These are phyloP conservation scores for Craspedostauros australis DNA, from an alignment of 108 stramenopile species.

Conservation along the genomic window DNA sequence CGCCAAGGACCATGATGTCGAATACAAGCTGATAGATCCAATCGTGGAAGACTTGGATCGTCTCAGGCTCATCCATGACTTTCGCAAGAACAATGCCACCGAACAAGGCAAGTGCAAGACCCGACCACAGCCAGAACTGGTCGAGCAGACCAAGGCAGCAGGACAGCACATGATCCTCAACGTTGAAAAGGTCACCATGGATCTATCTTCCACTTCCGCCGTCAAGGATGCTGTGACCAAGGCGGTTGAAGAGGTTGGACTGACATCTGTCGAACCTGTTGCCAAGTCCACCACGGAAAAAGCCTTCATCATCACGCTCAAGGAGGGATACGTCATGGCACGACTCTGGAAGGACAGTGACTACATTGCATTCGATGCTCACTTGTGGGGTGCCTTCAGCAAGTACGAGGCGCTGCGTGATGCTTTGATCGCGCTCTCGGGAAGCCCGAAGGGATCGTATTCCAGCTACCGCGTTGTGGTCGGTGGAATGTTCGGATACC, in stretches of 20 bases:
- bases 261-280: neutral
- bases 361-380: constrained; percentile 59
- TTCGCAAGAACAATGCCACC: constrained; percentile 39
- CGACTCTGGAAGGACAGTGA: constrained; percentile 41
- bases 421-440: constrained; percentile 19
- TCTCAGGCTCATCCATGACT: constrained; percentile 47
- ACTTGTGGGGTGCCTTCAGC: constrained; percentile 34
- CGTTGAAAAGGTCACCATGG: constrained; percentile 29
- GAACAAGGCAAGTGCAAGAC: constrained; percentile 11
- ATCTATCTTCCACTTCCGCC: neutral
- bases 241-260: constrained; percentile 1
- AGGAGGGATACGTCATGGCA: constrained; percentile 55
- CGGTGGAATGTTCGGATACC: constrained; percentile 74
- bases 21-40: neutral
- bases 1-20: constrained; percentile 20
- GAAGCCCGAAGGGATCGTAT: constrained; percentile 6
- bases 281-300: neutral
- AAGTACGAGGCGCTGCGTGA: constrained; percentile 11
- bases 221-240: neutral
- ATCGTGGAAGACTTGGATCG: constrained; percentile 31
- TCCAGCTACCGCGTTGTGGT: constrained; percentile 62
- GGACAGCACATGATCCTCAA: constrained; percentile 58
- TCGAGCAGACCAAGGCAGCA: constrained; percentile 16
- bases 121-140: constrained; percentile 1
- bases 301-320: constrained; percentile 18